Base-by-base conservation (phyloP, 768 basidiomycete species). In the Amanita molliuscula region DNA sequence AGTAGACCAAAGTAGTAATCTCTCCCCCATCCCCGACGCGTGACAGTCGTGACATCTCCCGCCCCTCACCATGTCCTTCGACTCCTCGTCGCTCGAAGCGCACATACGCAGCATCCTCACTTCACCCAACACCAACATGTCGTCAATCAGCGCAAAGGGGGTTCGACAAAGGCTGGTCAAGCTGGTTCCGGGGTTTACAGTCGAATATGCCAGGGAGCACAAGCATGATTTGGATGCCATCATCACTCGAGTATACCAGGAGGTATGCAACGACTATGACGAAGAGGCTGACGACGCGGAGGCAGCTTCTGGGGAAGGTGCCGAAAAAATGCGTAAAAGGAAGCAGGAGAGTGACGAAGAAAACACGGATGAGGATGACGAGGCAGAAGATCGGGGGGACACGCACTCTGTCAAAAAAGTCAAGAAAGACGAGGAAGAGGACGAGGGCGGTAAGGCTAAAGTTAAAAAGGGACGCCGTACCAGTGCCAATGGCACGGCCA, bases 111-210 rank as follows among this genome's bases (percentile, higher is more conserved):
- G 72, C 52, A 88, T 92, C 62, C 78, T 92, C 46, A 73, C 78
- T 26, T 82, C 83, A 16, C 89, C 89, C 3, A 82, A 79, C 42
- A 83, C 78, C 42, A 85, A 92, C 72, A 74, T 92, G 58, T 54
- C 71, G 41, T 85, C 83, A 41, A 88, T 92, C 65, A 87, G 82
- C 62, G 92, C 91, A 41, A 95, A 90, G 69, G 82, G 81, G 66
- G 90, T 96, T 58, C 80, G 93, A 55, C 84, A 84, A 60, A 77
- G 81, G 61, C 69, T 92, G 54, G 58, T 70, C 50, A 78, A 77
- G 53, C 48, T 68, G 53, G 73, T 79, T 63, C 63, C 76, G 7
- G 65, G 72, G 16, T 60, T 88, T 48, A 79, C 82, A 6, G 50
- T 72, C 21, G 80, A 80, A 25, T 67, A 75, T 46, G 61, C 94